phyloP scores from a whole-genome alignment of 108 stramenopile genomes.

The Epipyxis sp. region DNA sequence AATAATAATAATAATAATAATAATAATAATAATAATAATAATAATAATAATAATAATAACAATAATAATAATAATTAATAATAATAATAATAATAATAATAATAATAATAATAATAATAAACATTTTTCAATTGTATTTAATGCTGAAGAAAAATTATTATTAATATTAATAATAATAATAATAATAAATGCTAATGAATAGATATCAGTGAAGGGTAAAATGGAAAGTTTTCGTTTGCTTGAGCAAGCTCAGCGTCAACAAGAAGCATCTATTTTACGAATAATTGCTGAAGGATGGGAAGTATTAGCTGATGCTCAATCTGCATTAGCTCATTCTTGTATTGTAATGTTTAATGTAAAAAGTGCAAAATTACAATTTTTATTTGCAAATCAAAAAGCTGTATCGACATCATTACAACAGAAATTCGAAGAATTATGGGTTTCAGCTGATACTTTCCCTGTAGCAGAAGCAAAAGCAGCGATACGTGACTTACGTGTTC shows the following conservation, averaged over 20 bases:
- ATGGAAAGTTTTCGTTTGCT: neutral
- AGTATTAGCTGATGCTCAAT: neutral
- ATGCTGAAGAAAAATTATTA: no score
- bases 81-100: no score
- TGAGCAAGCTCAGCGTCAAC: neutral
- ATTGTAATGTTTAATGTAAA: slow-evolving; percentile 11
- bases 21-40: no score
- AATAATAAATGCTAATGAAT: no score
- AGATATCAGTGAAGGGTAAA: slow-evolving; percentile 12
- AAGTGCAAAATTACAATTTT: neutral
- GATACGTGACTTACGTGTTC: neutral
- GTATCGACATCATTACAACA: neutral
- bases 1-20: no score
- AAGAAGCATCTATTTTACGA: neutral
- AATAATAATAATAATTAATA: no score
- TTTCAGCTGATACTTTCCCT: neutral
- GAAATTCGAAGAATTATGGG: slow-evolving; percentile 12
- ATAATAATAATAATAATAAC: no score
- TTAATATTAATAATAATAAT: no score
- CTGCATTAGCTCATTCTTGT: slow-evolving; percentile 5
- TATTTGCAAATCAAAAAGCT: neutral
- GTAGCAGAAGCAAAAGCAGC: neutral
- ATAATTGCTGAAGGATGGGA: slow-evolving; percentile 2
- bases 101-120: no score
- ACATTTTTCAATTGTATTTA: no score